These are phyloP conservation scores for Phialophora expanda DNA, from an alignment of 2,329 filamentous ascomycete genomes.

Conservation along the genomic window DNA sequence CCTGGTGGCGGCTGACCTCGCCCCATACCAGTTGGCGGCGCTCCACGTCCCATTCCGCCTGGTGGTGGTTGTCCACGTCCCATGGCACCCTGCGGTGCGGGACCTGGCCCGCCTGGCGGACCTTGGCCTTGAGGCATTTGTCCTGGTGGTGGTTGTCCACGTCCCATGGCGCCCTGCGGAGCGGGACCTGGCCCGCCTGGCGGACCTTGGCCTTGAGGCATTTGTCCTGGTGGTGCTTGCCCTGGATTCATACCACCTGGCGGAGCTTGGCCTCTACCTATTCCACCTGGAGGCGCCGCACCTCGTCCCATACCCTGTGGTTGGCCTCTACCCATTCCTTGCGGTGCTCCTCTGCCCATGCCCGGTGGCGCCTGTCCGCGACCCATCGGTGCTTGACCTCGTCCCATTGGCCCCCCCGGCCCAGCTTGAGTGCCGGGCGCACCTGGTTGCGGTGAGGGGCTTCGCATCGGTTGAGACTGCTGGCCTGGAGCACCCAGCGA, in stretches of 20 bases:
- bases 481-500: constrained; percentile 8
- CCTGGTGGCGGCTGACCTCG: constrained; percentile 12
- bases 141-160: constrained; percentile 7
- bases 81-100: not conserved
- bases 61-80: constrained; percentile 10
- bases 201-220: not conserved
- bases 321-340: constrained; percentile 6
- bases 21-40: constrained; percentile 11
- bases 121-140: constrained; percentile 6
- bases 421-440: constrained; percentile 4
- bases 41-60: constrained; percentile 1
- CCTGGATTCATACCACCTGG: not conserved
- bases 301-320: constrained; percentile 16
- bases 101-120: constrained; percentile 4
- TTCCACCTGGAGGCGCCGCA: not conserved
- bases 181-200: too few species aligned
- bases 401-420: not conserved
- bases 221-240: not conserved
- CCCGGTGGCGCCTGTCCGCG: constrained; percentile 8
- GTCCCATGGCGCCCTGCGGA: too few species aligned
- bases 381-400: not conserved
- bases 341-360: constrained; percentile 9
- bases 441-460: constrained; percentile 4
- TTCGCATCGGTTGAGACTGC: constrained; percentile 10
- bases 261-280: not conserved